Base-by-base conservation (phyloP, 805 yeast genomes). In the Lipomyces spencermartinsiae region DNA sequence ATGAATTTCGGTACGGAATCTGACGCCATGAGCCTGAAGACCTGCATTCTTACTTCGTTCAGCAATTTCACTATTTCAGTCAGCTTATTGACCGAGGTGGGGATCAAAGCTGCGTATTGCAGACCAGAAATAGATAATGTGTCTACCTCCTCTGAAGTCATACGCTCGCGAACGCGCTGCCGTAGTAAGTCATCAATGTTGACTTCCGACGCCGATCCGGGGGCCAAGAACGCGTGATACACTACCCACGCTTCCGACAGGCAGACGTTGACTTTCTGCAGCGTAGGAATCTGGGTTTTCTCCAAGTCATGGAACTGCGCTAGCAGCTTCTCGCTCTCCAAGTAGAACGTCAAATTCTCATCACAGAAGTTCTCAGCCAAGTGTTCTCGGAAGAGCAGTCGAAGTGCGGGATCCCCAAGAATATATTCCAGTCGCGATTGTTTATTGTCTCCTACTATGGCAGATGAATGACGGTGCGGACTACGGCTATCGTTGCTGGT, bases 331-430 rank as follows among this genome's bases (percentile, higher is more conserved):
- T 81, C 80, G 60, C 91, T 83, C 66, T 87, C 90, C 62, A 84
- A 77, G 75, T 86, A 91, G 2, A 89, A 92, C 70, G 89, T 88
- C n/a, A 91, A 76, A 73, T 91, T 92, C 74, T 92, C 97, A 1
- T 84, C 84, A 74, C 97, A 92, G 64, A 83, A 82, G 62, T 87
- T 89, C 37, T 82, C 83, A 61, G 84, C 86, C 62, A 92, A 76
- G 75, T 90, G 92, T n/a, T 81, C 80, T 69, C 87, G 82, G 77
- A 92, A 91, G 9, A 91, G 77, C 64, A 85, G 86, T 63, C 89
- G 82, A 80, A 89, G 79, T 0, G 95, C 97, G 0, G 97, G 96
- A 76, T 92, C 97, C 9, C 79, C 78, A 9, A 92, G 75, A 3
- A 89, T 81, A 8, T 82, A 82, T 39, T 80, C 78, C 29, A 86